Evolutionary conservation across 495 filamentous ascomycete genomes (phyloP).

Genomic region (Baudoinia panamericana): DNA sequence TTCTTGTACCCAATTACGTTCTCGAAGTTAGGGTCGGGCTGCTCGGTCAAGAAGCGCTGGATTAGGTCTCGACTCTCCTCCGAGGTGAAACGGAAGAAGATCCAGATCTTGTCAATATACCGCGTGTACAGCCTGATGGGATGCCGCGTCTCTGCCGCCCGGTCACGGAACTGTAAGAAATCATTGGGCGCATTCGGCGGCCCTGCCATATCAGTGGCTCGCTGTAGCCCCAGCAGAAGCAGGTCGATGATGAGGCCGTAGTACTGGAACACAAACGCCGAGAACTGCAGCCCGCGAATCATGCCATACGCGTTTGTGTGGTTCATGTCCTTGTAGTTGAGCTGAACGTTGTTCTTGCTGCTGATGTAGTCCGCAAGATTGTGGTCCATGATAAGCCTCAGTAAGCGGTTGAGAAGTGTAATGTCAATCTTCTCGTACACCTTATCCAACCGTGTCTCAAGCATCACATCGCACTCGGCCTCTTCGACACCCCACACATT

Average conservation of each 20-base stretch:
- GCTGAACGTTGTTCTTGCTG: conserved; percentile 97
- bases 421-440: conserved; percentile 99
- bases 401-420: conserved; percentile 81
- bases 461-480: conserved; percentile 97
- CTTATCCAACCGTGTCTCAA: conserved; percentile 95
- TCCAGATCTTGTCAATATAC: conserved; percentile 98
- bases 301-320: conserved; percentile 98
- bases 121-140: conserved; percentile 93
- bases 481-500: conserved; percentile 93
- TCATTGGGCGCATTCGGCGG: conserved; percentile 95
- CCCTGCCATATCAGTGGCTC: conserved; percentile 92
- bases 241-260: conserved; percentile 94
- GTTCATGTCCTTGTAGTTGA: conserved; percentile 99
- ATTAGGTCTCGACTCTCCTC: conserved; percentile 95
- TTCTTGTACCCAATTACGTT: conserved; percentile 98
- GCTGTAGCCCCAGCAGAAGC: conserved; percentile 79
- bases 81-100: conserved; percentile 84
- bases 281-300: conserved; percentile 95
- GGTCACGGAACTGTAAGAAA: conserved; percentile 92
- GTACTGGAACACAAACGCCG: conserved; percentile 97
- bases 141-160: conserved; percentile 78
- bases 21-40: conserved; percentile 98
- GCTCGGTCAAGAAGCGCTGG: conserved; percentile 93
- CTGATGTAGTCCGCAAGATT: conserved; percentile 99
- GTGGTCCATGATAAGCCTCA: conserved; percentile 97